These are phyloP conservation scores for Fusarium piperis DNA, from an alignment of 2,329 filamentous ascomycete genomes.

Conservation along the genomic window DNA sequence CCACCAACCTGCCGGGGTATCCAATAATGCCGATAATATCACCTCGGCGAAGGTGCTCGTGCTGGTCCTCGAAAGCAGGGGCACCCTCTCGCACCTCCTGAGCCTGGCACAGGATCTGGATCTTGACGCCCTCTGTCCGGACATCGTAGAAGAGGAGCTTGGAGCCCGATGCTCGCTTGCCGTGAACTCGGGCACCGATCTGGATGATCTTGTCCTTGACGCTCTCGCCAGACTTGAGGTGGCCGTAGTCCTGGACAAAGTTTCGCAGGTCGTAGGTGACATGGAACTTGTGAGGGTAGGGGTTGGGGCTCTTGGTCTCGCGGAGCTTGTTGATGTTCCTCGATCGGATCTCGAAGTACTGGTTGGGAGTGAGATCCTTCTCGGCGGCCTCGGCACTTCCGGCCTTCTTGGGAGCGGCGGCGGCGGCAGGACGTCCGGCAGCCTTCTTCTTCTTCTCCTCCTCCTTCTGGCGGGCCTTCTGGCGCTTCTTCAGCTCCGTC, in stretches of 20 bases:
- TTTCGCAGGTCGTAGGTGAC: slow-evolving; percentile 84
- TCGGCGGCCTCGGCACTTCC: slow-evolving; percentile 69
- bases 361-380: slow-evolving; percentile 66
- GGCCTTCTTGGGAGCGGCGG: slow-evolving; percentile 61
- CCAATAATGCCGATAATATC: slow-evolving; percentile 79
- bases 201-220: slow-evolving; percentile 78
- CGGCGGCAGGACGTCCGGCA: slow-evolving; percentile 79
- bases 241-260: slow-evolving; percentile 80
- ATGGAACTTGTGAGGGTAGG: slow-evolving; percentile 90
- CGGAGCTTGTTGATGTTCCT: slow-evolving; percentile 69
- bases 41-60: slow-evolving; percentile 87
- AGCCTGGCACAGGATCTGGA: slow-evolving; percentile 93
- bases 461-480: slow-evolving; percentile 89
- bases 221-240: slow-evolving; percentile 88
- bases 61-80: slow-evolving; percentile 82
- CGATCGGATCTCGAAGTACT: slow-evolving; percentile 96
- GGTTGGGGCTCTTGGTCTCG: slow-evolving; percentile 51
- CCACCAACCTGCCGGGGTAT: slow-evolving; percentile 42
- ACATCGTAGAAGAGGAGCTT: slow-evolving; percentile 92
- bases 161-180: slow-evolving; percentile 80
- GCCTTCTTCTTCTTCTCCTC: slow-evolving; percentile 90
- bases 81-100: slow-evolving; percentile 76
- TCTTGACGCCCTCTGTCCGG: slow-evolving; percentile 64
- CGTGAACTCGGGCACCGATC: slow-evolving; percentile 88
- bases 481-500: slow-evolving; percentile 91